A percentile compares a stretch with the other conserved stretches of the same genome.
Evolutionary conservation across 345 rosid genomes (phyloP).

Genomic region (Psidium guajava): DNA sequence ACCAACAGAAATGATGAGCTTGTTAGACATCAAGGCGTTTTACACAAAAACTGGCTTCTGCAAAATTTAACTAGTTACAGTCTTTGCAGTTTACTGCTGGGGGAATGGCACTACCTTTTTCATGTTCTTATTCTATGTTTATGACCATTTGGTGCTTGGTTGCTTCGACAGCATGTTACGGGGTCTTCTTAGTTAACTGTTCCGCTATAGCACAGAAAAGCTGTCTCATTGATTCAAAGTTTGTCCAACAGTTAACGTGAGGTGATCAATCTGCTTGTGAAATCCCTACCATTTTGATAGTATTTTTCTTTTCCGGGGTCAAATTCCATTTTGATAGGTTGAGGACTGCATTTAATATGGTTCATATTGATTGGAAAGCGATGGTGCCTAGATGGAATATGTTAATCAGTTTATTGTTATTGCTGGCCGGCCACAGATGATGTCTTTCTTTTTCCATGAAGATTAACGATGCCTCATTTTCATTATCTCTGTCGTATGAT

Average conservation of each 20-base stretch:
- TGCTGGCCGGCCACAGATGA: background rate
- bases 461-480: background rate
- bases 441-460: background rate
- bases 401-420: background rate
- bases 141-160: background rate
- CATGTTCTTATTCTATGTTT: background rate
- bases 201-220: background rate
- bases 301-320: too few species aligned
- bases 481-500: background rate
- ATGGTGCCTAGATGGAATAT: background rate
- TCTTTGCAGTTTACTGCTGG: background rate
- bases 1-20: background rate
- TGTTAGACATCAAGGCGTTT: background rate
- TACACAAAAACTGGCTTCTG: background rate
- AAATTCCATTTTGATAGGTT: too few species aligned
- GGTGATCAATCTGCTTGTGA: background rate
- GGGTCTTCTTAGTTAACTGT: background rate
- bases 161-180: background rate
- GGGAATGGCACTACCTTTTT: background rate
- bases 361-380: background rate
- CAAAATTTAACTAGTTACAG: background rate
- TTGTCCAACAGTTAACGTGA: background rate
- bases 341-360: background rate
- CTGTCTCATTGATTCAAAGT: background rate
- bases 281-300: background rate